Conservation (phyloP, 495 filamentous ascomycete genomes). For the Penicillium daleae region DNA sequence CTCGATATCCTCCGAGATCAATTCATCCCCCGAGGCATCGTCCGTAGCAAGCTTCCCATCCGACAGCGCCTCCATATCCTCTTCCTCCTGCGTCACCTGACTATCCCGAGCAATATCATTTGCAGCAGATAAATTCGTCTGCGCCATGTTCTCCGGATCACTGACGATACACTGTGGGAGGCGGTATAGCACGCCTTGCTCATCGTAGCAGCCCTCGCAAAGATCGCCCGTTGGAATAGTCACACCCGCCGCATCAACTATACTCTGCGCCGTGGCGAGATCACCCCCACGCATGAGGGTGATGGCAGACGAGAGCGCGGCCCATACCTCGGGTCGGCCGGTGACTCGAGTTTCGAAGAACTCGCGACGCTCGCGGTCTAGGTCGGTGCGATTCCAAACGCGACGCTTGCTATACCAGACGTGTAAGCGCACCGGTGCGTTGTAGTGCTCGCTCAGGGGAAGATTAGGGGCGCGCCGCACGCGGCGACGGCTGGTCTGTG, state of each 20-base stretch:
- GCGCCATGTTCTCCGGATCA: slow-evolving; percentile 71
- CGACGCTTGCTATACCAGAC: slow-evolving; percentile 55
- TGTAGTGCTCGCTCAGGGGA: slow-evolving; percentile 52
- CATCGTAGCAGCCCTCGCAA: slow-evolving; percentile 77
- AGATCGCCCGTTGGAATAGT: slow-evolving; percentile 77
- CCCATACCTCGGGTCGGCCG: slow-evolving; percentile 78
- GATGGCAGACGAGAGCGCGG: slow-evolving; percentile 65
- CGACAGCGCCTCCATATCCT: slow-evolving; percentile 50
- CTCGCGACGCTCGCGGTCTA: slow-evolving; percentile 58
- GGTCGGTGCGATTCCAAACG: slow-evolving; percentile 54
- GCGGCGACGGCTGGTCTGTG: slow-evolving; percentile 18
- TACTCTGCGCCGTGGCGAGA: slow-evolving; percentile 75
- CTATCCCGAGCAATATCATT: slow-evolving; percentile 16
- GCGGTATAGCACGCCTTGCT: slow-evolving; percentile 73
- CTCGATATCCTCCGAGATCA: slow-evolving; percentile 55
- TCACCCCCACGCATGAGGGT: slow-evolving; percentile 64
- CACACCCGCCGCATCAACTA: slow-evolving; percentile 74
- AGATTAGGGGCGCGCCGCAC: slow-evolving; percentile 21
- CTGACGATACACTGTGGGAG: slow-evolving; percentile 75
- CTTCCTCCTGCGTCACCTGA: slow-evolving; percentile 41
- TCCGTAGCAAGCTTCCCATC: slow-evolving; percentile 49
- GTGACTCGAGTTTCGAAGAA: slow-evolving; percentile 87
- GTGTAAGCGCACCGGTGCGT: slow-evolving; percentile 54
- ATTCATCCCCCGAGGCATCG: slow-evolving; percentile 51
- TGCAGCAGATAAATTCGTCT: slow-evolving; percentile 29